phyloP scores from a whole-genome alignment of 805 yeast species.

The Candida tibetensis region DNA sequence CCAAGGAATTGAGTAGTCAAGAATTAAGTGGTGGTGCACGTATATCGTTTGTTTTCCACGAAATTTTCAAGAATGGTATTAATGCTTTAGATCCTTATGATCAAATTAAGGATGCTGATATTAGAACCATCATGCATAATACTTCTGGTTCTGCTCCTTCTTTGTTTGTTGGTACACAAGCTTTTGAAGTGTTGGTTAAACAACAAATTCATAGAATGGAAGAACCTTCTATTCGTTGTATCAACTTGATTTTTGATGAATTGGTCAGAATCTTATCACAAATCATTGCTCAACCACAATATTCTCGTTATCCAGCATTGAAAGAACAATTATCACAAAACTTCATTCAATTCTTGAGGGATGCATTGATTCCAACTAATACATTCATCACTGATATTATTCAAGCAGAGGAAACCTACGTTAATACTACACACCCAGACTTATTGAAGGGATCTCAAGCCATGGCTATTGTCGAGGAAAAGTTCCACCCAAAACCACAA shows the following conservation, averaged over 20 bases:
- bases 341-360: conserved; percentile 77
- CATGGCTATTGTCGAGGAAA: conserved; percentile 88
- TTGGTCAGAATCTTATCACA: conserved; percentile 86
- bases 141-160: conserved; percentile 96
- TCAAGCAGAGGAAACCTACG: conserved; percentile 84
- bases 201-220: conserved; percentile 77
- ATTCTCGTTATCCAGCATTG: conserved; percentile 84
- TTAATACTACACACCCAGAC: conserved; percentile 97
- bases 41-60: conserved; percentile 94
- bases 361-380: conserved; percentile 79
- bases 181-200: conserved; percentile 71
- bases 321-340: conserved; percentile 81
- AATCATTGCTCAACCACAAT: conserved; percentile 71
- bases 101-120: conserved; percentile 92
- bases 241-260: conserved; percentile 89
- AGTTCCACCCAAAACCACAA: conserved; percentile 71
- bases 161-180: conserved; percentile 93
- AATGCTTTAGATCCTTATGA: conserved; percentile 93
- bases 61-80: conserved; percentile 89
- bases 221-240: conserved; percentile 88
- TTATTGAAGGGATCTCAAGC: conserved; percentile 93
- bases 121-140: conserved; percentile 94
- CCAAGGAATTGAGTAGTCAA: conserved; percentile 80
- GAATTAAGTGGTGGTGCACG: conserved; percentile 98
- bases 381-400: conserved; percentile 82